phyloP scores from a whole-genome alignment of 352 stramenopile species.

The Thraustotheca clavata region DNA sequence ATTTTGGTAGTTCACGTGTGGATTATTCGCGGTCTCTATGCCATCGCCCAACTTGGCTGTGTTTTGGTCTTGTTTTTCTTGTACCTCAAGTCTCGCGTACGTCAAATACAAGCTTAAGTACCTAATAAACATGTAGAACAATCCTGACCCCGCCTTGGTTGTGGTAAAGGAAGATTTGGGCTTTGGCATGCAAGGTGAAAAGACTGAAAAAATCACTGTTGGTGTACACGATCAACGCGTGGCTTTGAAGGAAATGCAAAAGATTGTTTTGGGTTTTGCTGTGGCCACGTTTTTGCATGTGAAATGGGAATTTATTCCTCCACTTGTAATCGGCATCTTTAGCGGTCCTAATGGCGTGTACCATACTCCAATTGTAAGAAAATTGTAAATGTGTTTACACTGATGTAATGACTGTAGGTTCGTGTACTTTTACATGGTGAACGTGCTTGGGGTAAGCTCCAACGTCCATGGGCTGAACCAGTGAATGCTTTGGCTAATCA shows the following conservation, averaged over 20 bases:
- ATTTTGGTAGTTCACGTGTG: slow-evolving; percentile 38
- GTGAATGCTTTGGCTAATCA: slow-evolving; percentile 47
- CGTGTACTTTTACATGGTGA: slow-evolving; percentile 50
- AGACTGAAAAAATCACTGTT: slow-evolving; percentile 73
- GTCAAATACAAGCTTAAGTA: neutral
- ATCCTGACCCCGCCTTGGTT: slow-evolving; percentile 59
- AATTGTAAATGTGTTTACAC: neutral
- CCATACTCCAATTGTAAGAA: slow-evolving; percentile 41
- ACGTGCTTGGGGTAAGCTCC: slow-evolving; percentile 64
- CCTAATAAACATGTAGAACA: slow-evolving; percentile 35
- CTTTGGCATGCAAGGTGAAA: slow-evolving; percentile 63
- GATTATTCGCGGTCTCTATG: slow-evolving; percentile 46
- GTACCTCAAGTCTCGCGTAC: slow-evolving; percentile 52
- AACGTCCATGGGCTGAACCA: slow-evolving; percentile 59
- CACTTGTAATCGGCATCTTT: slow-evolving; percentile 69
- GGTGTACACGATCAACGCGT: slow-evolving; percentile 73
- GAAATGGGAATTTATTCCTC: slow-evolving; percentile 73
- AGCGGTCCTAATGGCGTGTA: slow-evolving; percentile 72
- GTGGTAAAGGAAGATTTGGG: slow-evolving; percentile 69
- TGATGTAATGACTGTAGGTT: neutral
- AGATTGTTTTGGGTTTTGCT: slow-evolving; percentile 47
- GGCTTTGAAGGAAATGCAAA: slow-evolving; percentile 59
- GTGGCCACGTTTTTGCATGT: slow-evolving; percentile 68
- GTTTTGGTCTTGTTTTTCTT: slow-evolving; percentile 47
- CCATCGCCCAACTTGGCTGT: slow-evolving; percentile 54